Base-by-base conservation (phyloP, 768 basidiomycete species). In the Suillus subalutaceus region DNA sequence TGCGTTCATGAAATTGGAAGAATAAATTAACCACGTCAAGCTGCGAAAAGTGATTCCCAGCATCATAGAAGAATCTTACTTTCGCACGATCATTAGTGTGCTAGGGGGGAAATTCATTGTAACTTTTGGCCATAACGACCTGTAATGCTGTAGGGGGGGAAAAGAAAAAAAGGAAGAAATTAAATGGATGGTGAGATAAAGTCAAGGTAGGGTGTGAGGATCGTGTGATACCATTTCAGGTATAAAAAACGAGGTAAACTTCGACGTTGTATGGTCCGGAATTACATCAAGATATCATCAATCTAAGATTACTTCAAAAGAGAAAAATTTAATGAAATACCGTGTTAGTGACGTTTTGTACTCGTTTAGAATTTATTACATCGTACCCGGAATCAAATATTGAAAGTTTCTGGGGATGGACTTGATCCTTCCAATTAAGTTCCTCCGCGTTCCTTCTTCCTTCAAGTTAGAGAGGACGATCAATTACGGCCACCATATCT, bases 261-360 rank as follows among this genome's bases (percentile, higher is more conserved):
- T 72, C 63, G 69, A 73, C 63, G 66, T 68, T 70, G 70, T n/a
- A 70, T 67, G 63, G 64, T 58, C 46, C 41, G 64, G 71, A 43
- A 57, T 69, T 63, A 65, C 63, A 52, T 52, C 48, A 23, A 48
- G 46, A 48, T 60, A 44, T 46, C 38, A 56, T 57, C 30, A 59
- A 65, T 67, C 56, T 66, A 48, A 67, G 70, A 70, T 73, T 69
- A 66, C 67, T 64, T 74, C 65, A 73, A 72, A 72, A 70, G 70
- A 72, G 66, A 56, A 64, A 74, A 73, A 67, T 73, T 66, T 41
- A 65, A 63, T 37, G 26, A 26, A 37, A 63, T 52, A 52, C 30
- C 23, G 48, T 52, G 26, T 15, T 52, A 9, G 52, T 52, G 26
- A 52, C 52, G 52, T 52, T 52, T 52, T 23, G 48, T 50, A 50